Evolutionary conservation across 2,329 filamentous ascomycete genomes (phyloP).

Genomic region (Thermothelomyces thermophilus): DNA sequence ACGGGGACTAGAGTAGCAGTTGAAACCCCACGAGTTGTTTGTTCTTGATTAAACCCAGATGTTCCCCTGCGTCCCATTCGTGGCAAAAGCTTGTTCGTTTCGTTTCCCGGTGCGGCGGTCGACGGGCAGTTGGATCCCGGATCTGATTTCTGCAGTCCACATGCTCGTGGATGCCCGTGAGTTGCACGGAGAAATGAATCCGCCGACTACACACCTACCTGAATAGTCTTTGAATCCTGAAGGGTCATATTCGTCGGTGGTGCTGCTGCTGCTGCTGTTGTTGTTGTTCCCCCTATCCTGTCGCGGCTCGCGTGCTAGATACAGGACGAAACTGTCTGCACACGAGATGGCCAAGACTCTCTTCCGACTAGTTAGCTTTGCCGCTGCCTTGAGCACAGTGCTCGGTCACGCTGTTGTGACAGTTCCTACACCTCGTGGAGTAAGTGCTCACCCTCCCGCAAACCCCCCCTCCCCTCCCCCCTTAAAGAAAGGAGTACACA

Average conservation of each 20-base stretch:
- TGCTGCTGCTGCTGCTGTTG: too few relatives aligned
- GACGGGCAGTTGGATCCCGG: neutral
- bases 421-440: neutral
- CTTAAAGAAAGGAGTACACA: neutral
- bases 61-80: neutral
- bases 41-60: neutral
- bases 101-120: too few relatives aligned
- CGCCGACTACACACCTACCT: too few relatives aligned
- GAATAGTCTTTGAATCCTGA: neutral
- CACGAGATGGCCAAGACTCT: neutral
- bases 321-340: neutral
- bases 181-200: neutral
- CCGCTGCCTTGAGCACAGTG: neutral
- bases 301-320: too few relatives aligned
- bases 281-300: too few relatives aligned
- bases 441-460: too few relatives aligned
- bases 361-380: neutral
- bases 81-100: neutral
- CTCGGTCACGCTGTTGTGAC: conserved; percentile 1
- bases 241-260: neutral
- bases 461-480: too few relatives aligned
- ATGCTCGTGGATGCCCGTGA: neutral
- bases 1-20: neutral
- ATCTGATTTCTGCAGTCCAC: neutral
- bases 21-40: neutral